A percentile compares a stretch with the other conserved stretches of the same genome.
Conservation (phyloP, 2,329 filamentous ascomycete species). For the Scolecobasidium constrictum region DNA sequence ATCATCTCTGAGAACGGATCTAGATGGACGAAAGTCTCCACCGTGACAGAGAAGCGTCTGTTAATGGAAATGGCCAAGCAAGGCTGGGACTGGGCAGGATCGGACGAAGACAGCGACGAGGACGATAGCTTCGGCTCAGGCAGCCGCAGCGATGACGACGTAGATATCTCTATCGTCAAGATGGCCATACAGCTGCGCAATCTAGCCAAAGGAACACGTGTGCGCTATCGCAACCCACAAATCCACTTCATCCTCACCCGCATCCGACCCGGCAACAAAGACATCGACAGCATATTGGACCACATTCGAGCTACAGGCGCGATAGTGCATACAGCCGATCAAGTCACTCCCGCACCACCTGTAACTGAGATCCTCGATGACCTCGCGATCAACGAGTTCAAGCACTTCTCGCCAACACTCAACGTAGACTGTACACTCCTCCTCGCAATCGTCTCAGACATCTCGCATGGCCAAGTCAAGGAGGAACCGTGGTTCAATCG, state of each 20-base stretch:
- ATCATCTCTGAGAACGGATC: conserved; percentile 51
- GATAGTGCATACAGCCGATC: conserved; percentile 20
- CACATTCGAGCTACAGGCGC: conserved; percentile 43
- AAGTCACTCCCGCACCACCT: conserved; percentile 13
- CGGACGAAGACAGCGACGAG: conserved; percentile 34
- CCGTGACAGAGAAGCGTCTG: conserved; percentile 51
- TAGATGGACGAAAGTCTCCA: conserved; percentile 60
- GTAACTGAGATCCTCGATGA: conserved; percentile 17
- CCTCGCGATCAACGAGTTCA: conserved; percentile 29
- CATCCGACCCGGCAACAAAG: conserved; percentile 38
- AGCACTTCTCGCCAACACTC: conserved; percentile 32
- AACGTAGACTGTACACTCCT: conserved; percentile 62
- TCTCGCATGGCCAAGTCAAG: conserved; percentile 46
- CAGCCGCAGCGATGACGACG: conserved; percentile 32
- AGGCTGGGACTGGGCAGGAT: conserved; percentile 41
- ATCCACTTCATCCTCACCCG: conserved; percentile 52
- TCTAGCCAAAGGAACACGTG: conserved; percentile 44
- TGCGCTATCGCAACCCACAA: conserved; percentile 48
- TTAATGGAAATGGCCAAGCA: conserved; percentile 59
- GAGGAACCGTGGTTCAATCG: conserved; percentile 44
- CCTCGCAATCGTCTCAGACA: conserved; percentile 61
- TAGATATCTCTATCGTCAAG: conserved; percentile 49
- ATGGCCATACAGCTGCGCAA: conserved; percentile 47
- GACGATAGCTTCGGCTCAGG: conserved; percentile 28
- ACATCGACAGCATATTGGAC: conserved; percentile 46